Percentiles rank a stretch among this genome's conserved stretches.
phyloP scores from a whole-genome alignment of 1,284 basidiomycete genomes.

The Coniferiporia weirii region DNA sequence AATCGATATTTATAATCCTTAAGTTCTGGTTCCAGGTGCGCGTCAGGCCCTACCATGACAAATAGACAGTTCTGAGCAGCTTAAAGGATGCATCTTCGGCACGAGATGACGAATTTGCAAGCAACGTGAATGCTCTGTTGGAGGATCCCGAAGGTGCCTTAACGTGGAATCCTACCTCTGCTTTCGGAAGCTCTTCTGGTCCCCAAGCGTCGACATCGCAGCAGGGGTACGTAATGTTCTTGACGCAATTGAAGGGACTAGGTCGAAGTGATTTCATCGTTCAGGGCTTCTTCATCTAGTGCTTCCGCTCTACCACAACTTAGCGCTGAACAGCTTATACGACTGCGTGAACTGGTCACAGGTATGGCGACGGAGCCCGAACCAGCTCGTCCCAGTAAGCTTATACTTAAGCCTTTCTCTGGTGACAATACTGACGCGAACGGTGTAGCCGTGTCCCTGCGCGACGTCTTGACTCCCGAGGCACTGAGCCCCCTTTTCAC shows the following conservation, averaged over 20 bases:
- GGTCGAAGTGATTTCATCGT: not conserved
- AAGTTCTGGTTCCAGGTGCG: constrained; percentile 82
- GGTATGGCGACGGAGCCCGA: constrained; percentile 21
- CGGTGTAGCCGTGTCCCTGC: constrained; percentile 52
- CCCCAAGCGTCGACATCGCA: constrained; percentile 11
- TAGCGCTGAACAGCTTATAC: constrained; percentile 44
- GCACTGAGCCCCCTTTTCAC: constrained; percentile 65
- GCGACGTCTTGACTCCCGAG: constrained; percentile 68
- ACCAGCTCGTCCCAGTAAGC: constrained; percentile 19
- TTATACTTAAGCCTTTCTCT: constrained; percentile 16
- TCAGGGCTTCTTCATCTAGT: constrained; percentile 2
- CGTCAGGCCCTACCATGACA: not conserved
- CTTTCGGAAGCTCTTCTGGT: constrained; percentile 18
- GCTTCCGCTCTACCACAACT: constrained; percentile 7
- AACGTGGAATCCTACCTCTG: constrained; percentile 40
- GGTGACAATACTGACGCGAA: not conserved
- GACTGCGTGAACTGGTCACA: constrained; percentile 38
- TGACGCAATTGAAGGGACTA: not conserved
- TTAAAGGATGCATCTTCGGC: constrained; percentile 59
- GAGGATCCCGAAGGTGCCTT: constrained; percentile 56
- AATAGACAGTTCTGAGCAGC: not conserved
- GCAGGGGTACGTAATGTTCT: constrained; percentile 3
- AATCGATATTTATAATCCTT: constrained; percentile 1
- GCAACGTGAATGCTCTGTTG: constrained; percentile 63
- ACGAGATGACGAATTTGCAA: constrained; percentile 64